These are phyloP conservation scores for Skeletonema marinoi DNA, from an alignment of 108 stramenopile species.

Conservation along the genomic window DNA sequence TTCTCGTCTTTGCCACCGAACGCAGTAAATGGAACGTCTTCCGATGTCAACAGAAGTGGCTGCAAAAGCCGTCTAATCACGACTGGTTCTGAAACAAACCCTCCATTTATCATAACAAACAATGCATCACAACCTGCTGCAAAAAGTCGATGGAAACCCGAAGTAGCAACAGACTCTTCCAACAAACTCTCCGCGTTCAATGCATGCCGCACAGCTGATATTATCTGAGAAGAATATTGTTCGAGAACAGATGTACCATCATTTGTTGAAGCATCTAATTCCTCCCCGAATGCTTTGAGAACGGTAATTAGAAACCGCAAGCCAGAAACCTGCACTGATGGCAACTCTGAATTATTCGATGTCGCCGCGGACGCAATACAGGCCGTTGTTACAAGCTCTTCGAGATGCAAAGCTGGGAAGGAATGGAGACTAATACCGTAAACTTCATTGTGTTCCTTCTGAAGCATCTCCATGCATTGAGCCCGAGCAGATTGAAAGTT, in stretches of 20 bases:
- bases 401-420: constrained; percentile 59
- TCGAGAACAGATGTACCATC: constrained; percentile 55
- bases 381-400: constrained; percentile 56
- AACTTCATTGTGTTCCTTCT: not conserved
- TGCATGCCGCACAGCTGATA: constrained; percentile 76
- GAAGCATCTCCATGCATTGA: constrained; percentile 34
- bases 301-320: constrained; percentile 55
- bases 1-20: constrained; percentile 27
- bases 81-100: constrained; percentile 55
- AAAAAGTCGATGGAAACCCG: constrained; percentile 57
- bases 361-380: constrained; percentile 71
- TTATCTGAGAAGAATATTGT: constrained; percentile 80
- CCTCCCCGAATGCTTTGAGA: constrained; percentile 57
- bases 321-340: constrained; percentile 64
- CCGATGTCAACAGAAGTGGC: constrained; percentile 44
- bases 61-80: constrained; percentile 68
- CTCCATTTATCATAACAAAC: constrained; percentile 44
- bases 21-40: constrained; percentile 37
- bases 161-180: constrained; percentile 44
- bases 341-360: constrained; percentile 77
- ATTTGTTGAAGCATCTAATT: constrained; percentile 64
- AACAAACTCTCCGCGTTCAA: constrained; percentile 36
- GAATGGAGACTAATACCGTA: constrained; percentile 17
- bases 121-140: constrained; percentile 67
- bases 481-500: constrained; percentile 48